Evolutionary conservation across 192 early-diverging fungal genomes (phyloP), one percentile per base, ranked within the genome.

Genomic region (Umbelopsis vinacea): DNA sequence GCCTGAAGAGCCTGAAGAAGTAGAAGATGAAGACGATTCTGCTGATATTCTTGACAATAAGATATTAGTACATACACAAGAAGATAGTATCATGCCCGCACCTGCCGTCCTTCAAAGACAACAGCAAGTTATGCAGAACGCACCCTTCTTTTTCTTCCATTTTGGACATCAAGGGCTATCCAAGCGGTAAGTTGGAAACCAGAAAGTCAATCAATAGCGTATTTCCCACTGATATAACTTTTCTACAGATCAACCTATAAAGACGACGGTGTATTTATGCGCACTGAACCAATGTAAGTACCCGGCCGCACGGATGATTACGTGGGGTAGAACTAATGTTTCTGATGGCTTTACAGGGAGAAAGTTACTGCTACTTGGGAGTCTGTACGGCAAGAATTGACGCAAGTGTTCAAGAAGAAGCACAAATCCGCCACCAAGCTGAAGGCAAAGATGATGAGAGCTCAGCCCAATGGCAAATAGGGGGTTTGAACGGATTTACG

Each of bases 371-470:
- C 77, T 6, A 52, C 83, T 23, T 90, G 87, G 87, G 83, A 90
- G 69, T 79, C 83, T 48, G 78, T 71, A 19, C 75, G 83, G 6
- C 76, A 83, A 52, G 81, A 89, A 26, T 72, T 90, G 73, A 90
- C 89, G 0, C 79, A 84, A 52, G 89, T 89, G 26, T 90, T 87
- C 75, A 90, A 90, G 74, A 76, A 85, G 50, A 90, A 90, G 71
- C 87, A 90, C 70, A 87, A 86, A 69, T 86, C 85, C 11, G 81
- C 81, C 57, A 63, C 57, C 17, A 63, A 63, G n/a, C 33, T 63
- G 4, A 63, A 63, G 26, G 57, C 57, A 8, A 63, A 63, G 26
- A 63, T 63, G 57, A 29, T 63, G 26, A 35, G 57, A 63, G 7
- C 57, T n/a, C 26, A 63, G 8, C 17, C 29, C 15, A 63, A 63